Evolutionary conservation across 345 rosid species (phyloP).

Genomic region (Turnera subulata): DNA sequence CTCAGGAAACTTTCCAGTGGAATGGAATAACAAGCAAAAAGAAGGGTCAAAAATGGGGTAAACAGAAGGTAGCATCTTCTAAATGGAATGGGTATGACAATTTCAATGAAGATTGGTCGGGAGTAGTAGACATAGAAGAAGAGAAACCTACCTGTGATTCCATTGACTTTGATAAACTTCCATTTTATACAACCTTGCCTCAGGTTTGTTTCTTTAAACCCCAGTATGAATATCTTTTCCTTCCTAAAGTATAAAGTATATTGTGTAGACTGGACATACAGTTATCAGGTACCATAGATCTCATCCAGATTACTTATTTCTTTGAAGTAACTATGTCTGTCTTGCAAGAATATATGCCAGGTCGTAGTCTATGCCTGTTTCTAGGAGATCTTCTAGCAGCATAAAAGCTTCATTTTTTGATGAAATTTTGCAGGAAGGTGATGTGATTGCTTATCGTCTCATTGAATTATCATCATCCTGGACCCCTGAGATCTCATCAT

Average conservation of each 20-base stretch:
- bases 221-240: background rate
- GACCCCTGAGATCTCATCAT: slow-evolving; percentile 86
- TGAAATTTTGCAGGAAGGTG: slow-evolving; percentile 65
- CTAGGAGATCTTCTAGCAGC: background rate
- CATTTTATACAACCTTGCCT: slow-evolving; percentile 51
- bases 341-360: background rate
- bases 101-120: slow-evolving; percentile 37
- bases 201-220: slow-evolving; percentile 45
- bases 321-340: background rate
- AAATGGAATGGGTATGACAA: slow-evolving; percentile 40
- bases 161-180: slow-evolving; percentile 56
- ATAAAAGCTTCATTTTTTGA: slow-evolving; percentile 6
- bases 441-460: slow-evolving; percentile 79
- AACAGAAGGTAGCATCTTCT: slow-evolving; percentile 45
- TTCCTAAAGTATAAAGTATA: background rate
- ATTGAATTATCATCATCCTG: slow-evolving; percentile 83
- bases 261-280: background rate
- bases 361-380: slow-evolving; percentile 4
- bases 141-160: slow-evolving; percentile 24
- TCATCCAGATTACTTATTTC: background rate
- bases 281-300: background rate
- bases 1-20: slow-evolving; percentile 66
- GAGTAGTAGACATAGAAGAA: slow-evolving; percentile 32
- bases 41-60: slow-evolving; percentile 94
- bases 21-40: slow-evolving; percentile 83